Conservation (phyloP, 805 yeast species). For the Cyberlindnera bimundalis region DNA sequence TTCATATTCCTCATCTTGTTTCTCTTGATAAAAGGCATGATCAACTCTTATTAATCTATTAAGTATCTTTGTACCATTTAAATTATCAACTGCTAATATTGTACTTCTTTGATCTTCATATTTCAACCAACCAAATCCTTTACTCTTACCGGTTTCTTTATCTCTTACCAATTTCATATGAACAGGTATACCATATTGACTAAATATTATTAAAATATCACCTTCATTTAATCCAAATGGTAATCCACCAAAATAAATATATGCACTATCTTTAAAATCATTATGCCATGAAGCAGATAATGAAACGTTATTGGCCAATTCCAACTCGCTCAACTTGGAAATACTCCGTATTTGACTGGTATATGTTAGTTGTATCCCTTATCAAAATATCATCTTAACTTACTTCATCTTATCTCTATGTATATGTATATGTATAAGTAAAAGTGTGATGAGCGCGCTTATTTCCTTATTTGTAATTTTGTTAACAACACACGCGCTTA, state of each 20-base stretch:
- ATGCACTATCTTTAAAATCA: conserved; percentile 75
- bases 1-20: conserved; percentile 48
- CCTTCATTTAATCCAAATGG: conserved; percentile 64
- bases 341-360: conserved; percentile 30
- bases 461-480: too few relatives aligned
- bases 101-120: conserved; percentile 81
- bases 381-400: not conserved
- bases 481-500: too few relatives aligned
- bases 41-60: conserved; percentile 61
- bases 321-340: conserved; percentile 59
- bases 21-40: conserved; percentile 61
- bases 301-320: conserved; percentile 56
- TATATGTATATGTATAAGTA: too few relatives aligned
- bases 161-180: conserved; percentile 70
- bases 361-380: not conserved
- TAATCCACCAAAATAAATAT: conserved; percentile 71
- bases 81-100: conserved; percentile 82
- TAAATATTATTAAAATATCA: conserved; percentile 73
- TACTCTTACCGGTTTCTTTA: conserved; percentile 56
- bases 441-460: too few relatives aligned
- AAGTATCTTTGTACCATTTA: conserved; percentile 61
- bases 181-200: conserved; percentile 87
- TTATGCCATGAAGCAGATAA: conserved; percentile 83
- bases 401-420: too few relatives aligned
- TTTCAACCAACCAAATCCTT: conserved; percentile 78